Base-by-base conservation (phyloP, 805 yeast species). In the Myxozyma kluyveri region DNA sequence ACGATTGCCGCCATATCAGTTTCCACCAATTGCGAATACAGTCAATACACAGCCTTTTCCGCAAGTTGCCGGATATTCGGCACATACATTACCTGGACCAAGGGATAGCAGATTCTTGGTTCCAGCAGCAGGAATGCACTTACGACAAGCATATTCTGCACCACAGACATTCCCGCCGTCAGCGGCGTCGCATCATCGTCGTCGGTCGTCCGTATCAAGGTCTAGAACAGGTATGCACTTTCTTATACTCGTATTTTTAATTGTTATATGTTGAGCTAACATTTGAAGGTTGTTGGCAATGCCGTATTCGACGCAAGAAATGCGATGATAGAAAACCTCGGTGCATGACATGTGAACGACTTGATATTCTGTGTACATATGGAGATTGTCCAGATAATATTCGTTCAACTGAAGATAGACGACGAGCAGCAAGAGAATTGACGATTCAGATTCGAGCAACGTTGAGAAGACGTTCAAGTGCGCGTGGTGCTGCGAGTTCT, bases 231-330 rank as follows among this genome's bases (percentile, higher is more conserved):
- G 54, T 50, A 22, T 5, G 42, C 21, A 2, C 17, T 32, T 23
- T n/a, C 12, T 38, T 23, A 23, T 32, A 6, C 6, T 18, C 17
- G 31, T 26, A 3, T 23, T 9, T 10, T 6, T 22, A 7, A 10
- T 5, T 14, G 47, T 18, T 2, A n/a, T 18, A 35, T 31, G 23
- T 9, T 21, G 9, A 36, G 12, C 37, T 18, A 7, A 14, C 7
- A 4, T 17, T 4, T 14, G 17, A 33, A 52, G 58, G 58, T 21
- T 54, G 58, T 45, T 50, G 55, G 58, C 45, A 45, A 12, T 54
- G 58, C 46, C 54, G 58, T 19, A 27, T 50, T 36, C 54, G 58
- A 32, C 51, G 55, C 43, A 54, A 54, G 26, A 54, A 54, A 41
- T 54, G 58, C 47, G 37, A 54, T 29, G 51, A 50, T 32, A 44